Evolutionary conservation across 805 yeast species (phyloP).

Genomic region (Candida tammaniensis): DNA sequence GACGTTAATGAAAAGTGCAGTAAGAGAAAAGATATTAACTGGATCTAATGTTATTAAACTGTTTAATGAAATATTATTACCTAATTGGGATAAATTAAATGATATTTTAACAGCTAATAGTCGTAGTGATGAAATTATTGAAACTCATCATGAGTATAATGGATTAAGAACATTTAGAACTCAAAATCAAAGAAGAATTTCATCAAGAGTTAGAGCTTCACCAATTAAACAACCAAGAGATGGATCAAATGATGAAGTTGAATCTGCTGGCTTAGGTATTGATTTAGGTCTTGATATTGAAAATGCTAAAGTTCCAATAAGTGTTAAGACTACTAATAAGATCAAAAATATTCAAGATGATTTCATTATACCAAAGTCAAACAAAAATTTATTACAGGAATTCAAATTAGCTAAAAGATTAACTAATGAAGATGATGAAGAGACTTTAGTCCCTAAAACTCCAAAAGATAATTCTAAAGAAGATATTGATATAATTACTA

Average conservation of each 20-base stretch:
- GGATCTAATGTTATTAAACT: constrained; percentile 21
- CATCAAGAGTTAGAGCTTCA: constrained; percentile 4
- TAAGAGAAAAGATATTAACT: constrained; percentile 35
- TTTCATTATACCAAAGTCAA: constrained; percentile 4
- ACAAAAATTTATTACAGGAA: constrained; percentile 7
- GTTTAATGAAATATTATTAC: constrained; percentile 25
- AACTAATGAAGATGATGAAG: constrained; percentile 14
- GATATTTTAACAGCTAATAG: constrained; percentile 7
- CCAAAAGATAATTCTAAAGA: constrained; percentile 6
- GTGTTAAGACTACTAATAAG: constrained; percentile 30
- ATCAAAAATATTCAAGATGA: constrained; percentile 20
- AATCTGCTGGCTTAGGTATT: constrained; percentile 25
- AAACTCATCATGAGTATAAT: constrained; percentile 1
- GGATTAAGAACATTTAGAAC: constrained; percentile 18
- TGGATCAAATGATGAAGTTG: constrained; percentile 3
- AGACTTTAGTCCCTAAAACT: constrained; percentile 14
- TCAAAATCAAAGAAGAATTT: not conserved
- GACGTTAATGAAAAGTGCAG: constrained; percentile 31
- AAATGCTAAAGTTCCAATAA: constrained; percentile 27
- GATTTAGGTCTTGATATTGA: constrained; percentile 29
- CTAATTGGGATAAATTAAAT: constrained; percentile 25
- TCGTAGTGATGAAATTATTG: constrained; percentile 3
- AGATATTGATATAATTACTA: constrained; percentile 1
- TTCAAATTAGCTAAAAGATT: constrained; percentile 7
- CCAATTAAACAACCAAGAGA: constrained; percentile 5